Evolutionary conservation across 192 early-diverging fungal species (phyloP).

Genomic region (Coemansia sp.): DNA sequence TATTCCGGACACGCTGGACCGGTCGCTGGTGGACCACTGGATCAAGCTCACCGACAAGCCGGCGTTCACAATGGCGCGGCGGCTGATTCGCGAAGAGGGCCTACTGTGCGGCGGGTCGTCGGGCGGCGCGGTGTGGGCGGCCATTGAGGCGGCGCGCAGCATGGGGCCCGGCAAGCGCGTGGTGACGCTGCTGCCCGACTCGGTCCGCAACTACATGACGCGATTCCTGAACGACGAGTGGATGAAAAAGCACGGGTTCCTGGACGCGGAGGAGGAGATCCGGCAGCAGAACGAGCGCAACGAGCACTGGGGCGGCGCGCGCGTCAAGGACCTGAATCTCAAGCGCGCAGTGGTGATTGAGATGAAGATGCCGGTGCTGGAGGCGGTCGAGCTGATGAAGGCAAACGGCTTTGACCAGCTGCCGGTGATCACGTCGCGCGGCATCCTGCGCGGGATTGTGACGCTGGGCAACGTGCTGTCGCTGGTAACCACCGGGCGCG

Average conservation of each 20-base stretch:
- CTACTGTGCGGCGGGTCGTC: slow-evolving; percentile 95
- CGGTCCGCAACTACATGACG: slow-evolving; percentile 99
- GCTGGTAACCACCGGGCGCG: slow-evolving; percentile 69
- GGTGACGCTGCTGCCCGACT: slow-evolving; percentile 96
- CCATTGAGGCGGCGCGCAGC: slow-evolving; percentile 75
- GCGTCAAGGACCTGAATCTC: slow-evolving; percentile 74
- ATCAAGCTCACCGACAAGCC: slow-evolving; percentile 95
- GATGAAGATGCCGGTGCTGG: slow-evolving; percentile 62
- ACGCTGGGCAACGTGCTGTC: slow-evolving; percentile 85
- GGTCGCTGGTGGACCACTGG: slow-evolving; percentile 85
- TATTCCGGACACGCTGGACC: slow-evolving; percentile 87
- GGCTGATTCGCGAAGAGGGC: slow-evolving; percentile 95
- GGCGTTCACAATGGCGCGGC: slow-evolving; percentile 91
- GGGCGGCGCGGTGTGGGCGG: slow-evolving; percentile 88
- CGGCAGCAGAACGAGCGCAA: slow-evolving; percentile 64
- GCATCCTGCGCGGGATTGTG: slow-evolving; percentile 74
- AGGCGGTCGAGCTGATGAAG: slow-evolving; percentile 89
- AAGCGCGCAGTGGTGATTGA: slow-evolving; percentile 84
- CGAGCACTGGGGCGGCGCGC: slow-evolving; percentile 75
- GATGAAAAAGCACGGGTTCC: slow-evolving; percentile 89
- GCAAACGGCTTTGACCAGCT: slow-evolving; percentile 91
- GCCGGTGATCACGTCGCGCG: slow-evolving; percentile 71
- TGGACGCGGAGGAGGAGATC: slow-evolving; percentile 61
- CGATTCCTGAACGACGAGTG: slow-evolving; percentile 98
- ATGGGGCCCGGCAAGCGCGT: slow-evolving; percentile 84